phyloP scores from a whole-genome alignment of 2,329 filamentous ascomycete genomes.

The Botrytis deweyae region DNA sequence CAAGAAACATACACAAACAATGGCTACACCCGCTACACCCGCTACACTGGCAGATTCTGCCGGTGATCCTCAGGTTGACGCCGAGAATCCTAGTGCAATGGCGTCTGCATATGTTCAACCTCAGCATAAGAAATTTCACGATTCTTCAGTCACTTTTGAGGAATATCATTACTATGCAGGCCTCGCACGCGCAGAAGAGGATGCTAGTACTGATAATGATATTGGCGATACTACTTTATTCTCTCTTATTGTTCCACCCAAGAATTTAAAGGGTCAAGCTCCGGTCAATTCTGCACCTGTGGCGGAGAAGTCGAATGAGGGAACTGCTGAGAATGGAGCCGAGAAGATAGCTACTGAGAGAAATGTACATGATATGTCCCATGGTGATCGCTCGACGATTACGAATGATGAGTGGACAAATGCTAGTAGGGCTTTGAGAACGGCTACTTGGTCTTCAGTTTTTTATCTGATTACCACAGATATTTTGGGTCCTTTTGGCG shows the following conservation, averaged over 20 bases:
- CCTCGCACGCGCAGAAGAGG: constrained; percentile 32
- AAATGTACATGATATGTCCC: constrained; percentile 1
- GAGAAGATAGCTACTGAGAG: background rate
- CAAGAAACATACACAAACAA: background rate
- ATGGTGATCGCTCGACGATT: constrained; percentile 24
- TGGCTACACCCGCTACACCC: constrained; percentile 8
- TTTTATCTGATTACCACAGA: constrained; percentile 39
- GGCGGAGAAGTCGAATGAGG: background rate
- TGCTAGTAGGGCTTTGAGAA: constrained; percentile 47
- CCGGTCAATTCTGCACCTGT: background rate
- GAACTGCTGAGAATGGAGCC: background rate
- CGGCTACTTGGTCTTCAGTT: constrained; percentile 46
- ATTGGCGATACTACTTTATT: constrained; percentile 18
- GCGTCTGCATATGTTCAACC: background rate
- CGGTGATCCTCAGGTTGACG: background rate
- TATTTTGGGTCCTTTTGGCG: constrained; percentile 24
- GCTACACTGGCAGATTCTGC: background rate
- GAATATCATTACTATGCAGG: constrained; percentile 41
- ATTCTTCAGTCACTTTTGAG: constrained; percentile 39
- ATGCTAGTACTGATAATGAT: constrained; percentile 11
- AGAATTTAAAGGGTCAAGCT: constrained; percentile 17
- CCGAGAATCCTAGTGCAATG: background rate
- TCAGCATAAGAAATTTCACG: constrained; percentile 29
- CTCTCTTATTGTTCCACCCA: constrained; percentile 23
- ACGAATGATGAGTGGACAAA: constrained; percentile 47